These are phyloP conservation scores for Suhomyces faveliae DNA, from an alignment of 805 yeast genomes.

Conservation along the genomic window DNA sequence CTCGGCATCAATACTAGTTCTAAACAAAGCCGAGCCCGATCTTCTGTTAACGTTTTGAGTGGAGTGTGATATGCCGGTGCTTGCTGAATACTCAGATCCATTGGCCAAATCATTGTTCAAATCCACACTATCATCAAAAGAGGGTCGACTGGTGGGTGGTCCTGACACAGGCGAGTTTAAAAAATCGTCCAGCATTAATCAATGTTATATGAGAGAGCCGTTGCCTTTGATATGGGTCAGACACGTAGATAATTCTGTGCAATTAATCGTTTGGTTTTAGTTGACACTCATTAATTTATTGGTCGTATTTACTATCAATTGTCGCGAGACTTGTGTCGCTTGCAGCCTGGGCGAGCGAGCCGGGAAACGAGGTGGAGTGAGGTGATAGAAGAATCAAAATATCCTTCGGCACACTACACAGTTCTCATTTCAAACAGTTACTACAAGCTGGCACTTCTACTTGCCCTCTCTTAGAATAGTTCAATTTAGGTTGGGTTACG, in stretches of 20 bases:
- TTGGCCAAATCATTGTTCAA: constrained; percentile 35
- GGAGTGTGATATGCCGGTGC: constrained; percentile 15
- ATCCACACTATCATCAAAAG: constrained; percentile 23
- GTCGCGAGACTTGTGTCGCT: constrained; percentile 1
- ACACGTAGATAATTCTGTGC: background rate
- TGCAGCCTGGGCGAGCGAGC: background rate
- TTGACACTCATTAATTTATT: background rate
- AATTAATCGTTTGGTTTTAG: background rate
- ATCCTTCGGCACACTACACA: too few relatives aligned
- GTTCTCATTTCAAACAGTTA: too few relatives aligned
- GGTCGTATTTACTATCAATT: constrained; percentile 1
- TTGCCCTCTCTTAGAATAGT: too few relatives aligned
- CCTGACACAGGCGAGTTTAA: background rate
- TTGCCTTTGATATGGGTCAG: background rate
- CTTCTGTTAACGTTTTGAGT: constrained; percentile 6
- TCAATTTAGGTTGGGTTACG: background rate
- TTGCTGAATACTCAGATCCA: constrained; percentile 24
- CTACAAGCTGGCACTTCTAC: too few relatives aligned
- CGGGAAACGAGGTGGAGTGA: background rate
- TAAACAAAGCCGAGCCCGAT: constrained; percentile 17
- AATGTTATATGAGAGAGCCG: background rate
- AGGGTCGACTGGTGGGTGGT: constrained; percentile 12
- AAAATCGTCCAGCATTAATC: background rate
- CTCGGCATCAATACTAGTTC: constrained; percentile 34
- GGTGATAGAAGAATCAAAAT: too few relatives aligned